Base-by-base conservation (phyloP, 164 flowering plant genomes). In the Taxillus chinensis region DNA sequence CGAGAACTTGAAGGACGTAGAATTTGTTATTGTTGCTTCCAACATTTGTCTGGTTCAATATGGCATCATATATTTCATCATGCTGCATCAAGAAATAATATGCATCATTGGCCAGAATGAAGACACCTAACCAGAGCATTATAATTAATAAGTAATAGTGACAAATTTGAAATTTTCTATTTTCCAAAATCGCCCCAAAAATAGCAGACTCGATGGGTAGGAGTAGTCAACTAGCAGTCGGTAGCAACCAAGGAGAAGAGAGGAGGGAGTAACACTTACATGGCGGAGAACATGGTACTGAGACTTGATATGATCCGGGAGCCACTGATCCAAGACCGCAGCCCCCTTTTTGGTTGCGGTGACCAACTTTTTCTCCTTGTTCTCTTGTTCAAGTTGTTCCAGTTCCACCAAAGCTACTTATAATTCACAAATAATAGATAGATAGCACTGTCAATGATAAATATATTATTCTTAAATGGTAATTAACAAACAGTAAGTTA, bases 271-370 rank as follows among this genome's bases (percentile, higher is more conserved):
- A 4, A 5, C 45, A 38, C 16, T 57, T 74, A 78, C 98, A 67
- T 60, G 69, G 59, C 85, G 80, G 57, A 92, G 62, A 41, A 92
- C 92, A 78, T 90, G 96, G 74, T 85, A 87, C 0, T 73, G 70
- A 40, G 78, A 60, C 78, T 90, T 92, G 40, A 90, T 78, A 11
- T 85, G 65, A 63, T 92, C 98, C 0, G 98, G 84, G 45, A 92
- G 78, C 79, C 85, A 83, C 48, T 80, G 88, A 67, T 92, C 98
- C 78, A 90, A 70, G 8, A 90, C 89, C 0, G 92, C 93, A 17
- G 80, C 77, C 45, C 96, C 95, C 70, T 92, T 92, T 78, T 83
- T 83, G 2, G 80, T 80, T 4, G 81, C 79, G n/a, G 67, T 77
- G 16, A 83, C 76, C 56, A 74, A 41, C 67, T 80, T 78, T 71